Base-by-base conservation (phyloP, 257 asterid species). In the Gardenia jasminoides region DNA sequence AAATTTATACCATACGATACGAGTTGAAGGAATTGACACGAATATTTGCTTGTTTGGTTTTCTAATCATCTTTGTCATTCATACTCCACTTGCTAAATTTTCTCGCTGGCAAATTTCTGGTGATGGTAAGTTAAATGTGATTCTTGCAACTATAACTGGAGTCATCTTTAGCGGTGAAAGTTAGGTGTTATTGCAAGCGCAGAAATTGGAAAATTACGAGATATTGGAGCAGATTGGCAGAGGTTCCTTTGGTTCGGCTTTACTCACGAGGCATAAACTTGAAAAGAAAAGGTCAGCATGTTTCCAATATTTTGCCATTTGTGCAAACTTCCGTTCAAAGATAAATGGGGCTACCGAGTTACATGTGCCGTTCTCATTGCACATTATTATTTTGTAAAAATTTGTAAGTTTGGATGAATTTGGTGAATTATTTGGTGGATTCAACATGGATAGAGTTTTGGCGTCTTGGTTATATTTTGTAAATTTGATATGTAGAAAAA, bases 211-310 rank as follows among this genome's bases (percentile, higher is more conserved):
- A 86, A 90, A 88, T 73, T 93, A 93, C 84, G 98, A 95, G 76
- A 68, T 93, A 75, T 74, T 95, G 83, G 99, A 91, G 93, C 99
- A 93, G 89, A 92, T 95, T 74, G 99, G 99, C 64, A 93, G 87
- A 91, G 99, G 99, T 56, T 92, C 98, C 20, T 95, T 95, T 39
- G 99, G 99, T 82, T 95, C 99, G 24, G 99, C 99, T 7, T 80
- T 95, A 67, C 99, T 95, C 59, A 98, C 93, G 75, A 88, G 92
- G 91, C 99, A 95, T 85, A 95, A 82, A 86, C 96, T 88, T 73
- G 99, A 95, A 90, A 90, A 90, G 87, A 92, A 93, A 88, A 95
- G 88, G 99, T 95, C 87, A 88, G 94, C 44, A 80, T 78, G 72
- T 65, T 56, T 81, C 22, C 46, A 17, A 11, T 7, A 10, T 17